These are phyloP conservation scores for Corylus heterophylla DNA, from an alignment of 306 rosid species.

Conservation along the genomic window DNA sequence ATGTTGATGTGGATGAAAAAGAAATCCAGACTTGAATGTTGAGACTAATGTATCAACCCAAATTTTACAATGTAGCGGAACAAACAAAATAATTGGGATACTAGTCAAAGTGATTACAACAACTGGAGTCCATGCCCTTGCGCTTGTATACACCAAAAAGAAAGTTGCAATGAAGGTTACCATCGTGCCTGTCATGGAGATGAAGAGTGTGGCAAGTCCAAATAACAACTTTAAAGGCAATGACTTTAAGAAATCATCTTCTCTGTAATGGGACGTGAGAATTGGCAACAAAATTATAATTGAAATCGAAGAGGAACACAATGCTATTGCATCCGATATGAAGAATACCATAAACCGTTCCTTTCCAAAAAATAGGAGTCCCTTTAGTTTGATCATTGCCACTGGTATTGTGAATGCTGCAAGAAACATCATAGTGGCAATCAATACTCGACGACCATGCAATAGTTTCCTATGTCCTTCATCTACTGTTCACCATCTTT, in stretches of 20 bases:
- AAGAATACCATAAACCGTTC: neutral
- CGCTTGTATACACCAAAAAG: no score
- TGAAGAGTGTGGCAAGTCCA: constrained; percentile 5
- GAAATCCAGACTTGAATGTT: no score
- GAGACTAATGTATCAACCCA: no score
- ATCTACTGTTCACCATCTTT: neutral
- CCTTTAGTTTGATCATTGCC: neutral
- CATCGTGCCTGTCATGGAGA: neutral
- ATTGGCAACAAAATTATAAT: constrained; percentile 1
- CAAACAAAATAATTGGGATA: no score
- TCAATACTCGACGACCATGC: neutral
- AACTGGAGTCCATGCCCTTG: no score
- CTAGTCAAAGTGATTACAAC: no score
- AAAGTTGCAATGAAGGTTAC: no score
- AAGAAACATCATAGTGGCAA: neutral
- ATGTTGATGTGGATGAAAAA: no score
- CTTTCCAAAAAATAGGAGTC: neutral
- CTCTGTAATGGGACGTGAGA: constrained; percentile 5
- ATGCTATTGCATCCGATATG: constrained; percentile 5
- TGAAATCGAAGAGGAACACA: neutral
- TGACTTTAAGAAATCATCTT: constrained; percentile 9
- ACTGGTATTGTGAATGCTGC: neutral
- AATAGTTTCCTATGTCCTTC: constrained; percentile 1
- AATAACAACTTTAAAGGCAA: constrained; percentile 7
- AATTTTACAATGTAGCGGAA: no score